Percentiles rank a stretch among this genome's conserved stretches.
Conservation (phyloP, 306 rosid species). For the Sechiopsis laciniata region DNA sequence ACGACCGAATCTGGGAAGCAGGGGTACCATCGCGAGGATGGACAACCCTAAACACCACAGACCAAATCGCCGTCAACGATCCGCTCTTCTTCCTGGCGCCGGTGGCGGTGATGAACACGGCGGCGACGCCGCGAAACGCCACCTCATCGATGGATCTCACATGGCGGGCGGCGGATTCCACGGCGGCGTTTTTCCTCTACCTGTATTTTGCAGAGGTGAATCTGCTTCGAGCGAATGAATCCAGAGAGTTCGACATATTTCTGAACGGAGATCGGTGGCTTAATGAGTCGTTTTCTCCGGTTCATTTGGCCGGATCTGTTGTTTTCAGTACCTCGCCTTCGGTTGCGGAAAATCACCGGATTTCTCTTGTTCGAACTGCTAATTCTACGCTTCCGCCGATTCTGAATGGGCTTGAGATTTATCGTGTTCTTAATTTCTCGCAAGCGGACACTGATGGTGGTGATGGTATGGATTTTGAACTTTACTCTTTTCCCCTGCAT, state of each 20-base stretch:
- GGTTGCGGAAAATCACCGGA: background rate
- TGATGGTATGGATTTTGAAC: conserved; percentile 36
- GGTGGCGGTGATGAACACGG: conserved; percentile 34
- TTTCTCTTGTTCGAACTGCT: conserved; percentile 21
- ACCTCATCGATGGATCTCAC: conserved; percentile 21
- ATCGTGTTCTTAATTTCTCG: conserved; percentile 21
- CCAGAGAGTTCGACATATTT: conserved; percentile 30
- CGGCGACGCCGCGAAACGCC: conserved; percentile 22
- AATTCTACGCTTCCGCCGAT: conserved; percentile 47
- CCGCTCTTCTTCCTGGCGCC: conserved; percentile 26
- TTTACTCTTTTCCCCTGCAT: background rate
- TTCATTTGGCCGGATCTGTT: conserved; percentile 17
- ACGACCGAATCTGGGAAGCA: conserved; percentile 46
- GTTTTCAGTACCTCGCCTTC: background rate
- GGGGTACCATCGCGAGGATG: background rate
- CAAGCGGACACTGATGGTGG: conserved; percentile 32
- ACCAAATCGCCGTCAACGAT: background rate
- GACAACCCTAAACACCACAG: conserved; percentile 21
- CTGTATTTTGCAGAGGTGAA: conserved; percentile 47
- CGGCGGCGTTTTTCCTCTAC: conserved; percentile 25
- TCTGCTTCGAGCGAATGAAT: conserved; percentile 28
- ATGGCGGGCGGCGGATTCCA: conserved; percentile 4
- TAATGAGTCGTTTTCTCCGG: conserved; percentile 17
- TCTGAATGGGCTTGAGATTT: conserved; percentile 49
- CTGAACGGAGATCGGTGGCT: conserved; percentile 25